Evolutionary conservation across 108 stramenopile genomes (phyloP).

Genomic region (Nitzschia putrida): DNA sequence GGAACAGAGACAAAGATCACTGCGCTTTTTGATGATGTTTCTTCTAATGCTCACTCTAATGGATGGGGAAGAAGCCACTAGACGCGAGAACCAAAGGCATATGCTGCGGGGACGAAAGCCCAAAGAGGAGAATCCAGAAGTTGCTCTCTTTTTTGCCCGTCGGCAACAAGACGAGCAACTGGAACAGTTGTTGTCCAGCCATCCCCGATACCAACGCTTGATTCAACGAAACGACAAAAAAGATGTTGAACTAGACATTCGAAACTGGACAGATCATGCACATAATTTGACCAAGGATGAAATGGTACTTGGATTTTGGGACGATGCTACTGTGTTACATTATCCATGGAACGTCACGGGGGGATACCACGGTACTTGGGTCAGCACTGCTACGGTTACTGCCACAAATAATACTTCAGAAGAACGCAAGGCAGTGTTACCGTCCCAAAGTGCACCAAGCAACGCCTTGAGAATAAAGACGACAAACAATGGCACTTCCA

Average conservation of each 20-base stretch:
- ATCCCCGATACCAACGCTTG: slow-evolving; percentile 54
- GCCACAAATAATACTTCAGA: background rate
- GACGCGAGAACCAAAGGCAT: slow-evolving; percentile 16
- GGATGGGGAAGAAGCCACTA: slow-evolving; percentile 72
- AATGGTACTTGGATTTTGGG: background rate
- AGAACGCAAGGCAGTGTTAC: background rate
- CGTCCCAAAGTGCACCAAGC: no score
- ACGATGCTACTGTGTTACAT: slow-evolving; percentile 46
- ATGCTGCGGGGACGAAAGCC: background rate
- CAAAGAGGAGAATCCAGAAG: background rate
- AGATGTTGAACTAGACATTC: slow-evolving; percentile 53
- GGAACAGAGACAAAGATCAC: slow-evolving; percentile 73
- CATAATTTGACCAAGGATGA: slow-evolving; percentile 16
- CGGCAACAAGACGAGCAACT: slow-evolving; percentile 38
- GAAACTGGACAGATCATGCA: slow-evolving; percentile 44
- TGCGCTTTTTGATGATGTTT: slow-evolving; percentile 80
- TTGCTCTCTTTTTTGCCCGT: slow-evolving; percentile 18
- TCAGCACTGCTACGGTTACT: background rate
- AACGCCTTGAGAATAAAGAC: background rate
- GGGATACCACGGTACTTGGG: slow-evolving; percentile 83
- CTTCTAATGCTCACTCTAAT: slow-evolving; percentile 75
- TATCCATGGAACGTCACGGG: slow-evolving; percentile 89
- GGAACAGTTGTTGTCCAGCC: slow-evolving; percentile 5
- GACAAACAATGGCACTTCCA: background rate
- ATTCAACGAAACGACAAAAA: slow-evolving; percentile 51